Evolutionary conservation across 2,329 filamentous ascomycete genomes (phyloP), one percentile per base, ranked within the genome.

Genomic region (Fusarium algeriense): DNA sequence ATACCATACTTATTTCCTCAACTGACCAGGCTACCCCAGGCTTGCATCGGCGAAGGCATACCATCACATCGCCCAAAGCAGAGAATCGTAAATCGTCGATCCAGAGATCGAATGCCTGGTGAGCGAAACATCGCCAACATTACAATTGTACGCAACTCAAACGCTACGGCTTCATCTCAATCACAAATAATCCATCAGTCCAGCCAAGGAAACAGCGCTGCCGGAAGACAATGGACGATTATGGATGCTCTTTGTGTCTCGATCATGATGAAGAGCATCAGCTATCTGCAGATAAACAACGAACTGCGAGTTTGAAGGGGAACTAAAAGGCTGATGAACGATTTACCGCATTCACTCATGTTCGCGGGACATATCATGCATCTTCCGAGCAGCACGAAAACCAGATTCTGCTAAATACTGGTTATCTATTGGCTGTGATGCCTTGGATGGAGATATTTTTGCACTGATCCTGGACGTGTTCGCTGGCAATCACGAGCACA

Each of bases 401-500:
- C 69, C 43, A 76, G 54, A 74, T 65, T 64, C 67, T 61, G 50
- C 40, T 35, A 13, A 48, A 57, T 26, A 12, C 10, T 50, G 46
- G 30, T 20, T 41, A 38, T 50, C 70, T 63, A 77, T 76, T 76
- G 75, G 75, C 19, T 43, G 41, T 19, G 12, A 38, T 61, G 45
- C 44, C 50, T 60, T 61, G 58, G 38, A 63, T 70, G 60, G 60
- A 48, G 45, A 73, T 54, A 32, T 60, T 60, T 67, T 60, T 60
- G 48, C 50, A 68, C 61, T 34, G 41, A 70, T 70, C 61, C 67
- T 75, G 71, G 75, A 74, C 67, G 73, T 76, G 72, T 77, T 77
- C 71, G 76, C 75, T 77, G 76, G 75, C 76, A 77, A 75, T 77
- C 76, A 77, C 72, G 67, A 73, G 71, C 56, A 67, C 66, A 64